A percentile compares a stretch with the other conserved stretches of the same genome.
phyloP scores from a whole-genome alignment of 2,329 filamentous ascomycete genomes.

The Daldinia sp. region DNA sequence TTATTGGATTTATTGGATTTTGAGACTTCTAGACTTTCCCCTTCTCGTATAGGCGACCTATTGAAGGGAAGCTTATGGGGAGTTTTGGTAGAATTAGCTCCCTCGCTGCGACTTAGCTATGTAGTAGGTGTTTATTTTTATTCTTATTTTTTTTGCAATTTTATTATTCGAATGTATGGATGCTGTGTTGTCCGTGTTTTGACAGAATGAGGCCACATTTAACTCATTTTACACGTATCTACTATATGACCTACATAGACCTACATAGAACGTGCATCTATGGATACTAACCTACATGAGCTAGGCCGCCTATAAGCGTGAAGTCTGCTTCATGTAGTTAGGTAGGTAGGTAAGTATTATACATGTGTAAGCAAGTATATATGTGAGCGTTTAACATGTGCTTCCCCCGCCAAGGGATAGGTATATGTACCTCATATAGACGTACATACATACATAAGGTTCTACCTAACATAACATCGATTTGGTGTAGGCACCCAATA shows the following conservation, averaged over 20 bases:
- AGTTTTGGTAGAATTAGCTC: constrained; percentile 13
- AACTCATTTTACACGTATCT: background rate
- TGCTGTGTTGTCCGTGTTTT: constrained; percentile 19
- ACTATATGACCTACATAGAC: constrained; percentile 6
- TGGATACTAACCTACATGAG: background rate
- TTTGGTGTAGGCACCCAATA: too few species aligned
- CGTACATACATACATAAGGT: too few species aligned
- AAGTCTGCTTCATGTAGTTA: too few species aligned
- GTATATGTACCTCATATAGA: background rate
- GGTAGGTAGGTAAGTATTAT: too few species aligned
- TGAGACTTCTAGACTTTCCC: constrained; percentile 6
- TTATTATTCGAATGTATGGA: constrained; percentile 17
- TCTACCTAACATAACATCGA: background rate
- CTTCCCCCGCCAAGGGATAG: background rate
- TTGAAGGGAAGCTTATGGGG: background rate
- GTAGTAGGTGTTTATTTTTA: constrained; percentile 3
- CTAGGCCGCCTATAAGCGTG: too few species aligned
- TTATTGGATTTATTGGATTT: background rate
- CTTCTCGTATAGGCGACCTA: background rate
- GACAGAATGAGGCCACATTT: constrained; percentile 7
- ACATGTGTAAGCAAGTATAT: background rate
- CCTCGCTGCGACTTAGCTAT: constrained; percentile 2
- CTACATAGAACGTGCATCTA: background rate
- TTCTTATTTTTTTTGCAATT: constrained; percentile 9
- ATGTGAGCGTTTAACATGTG: background rate